phyloP scores from a whole-genome alignment of 192 early-diverging fungal species.

The Backusella tarrabulga region DNA sequence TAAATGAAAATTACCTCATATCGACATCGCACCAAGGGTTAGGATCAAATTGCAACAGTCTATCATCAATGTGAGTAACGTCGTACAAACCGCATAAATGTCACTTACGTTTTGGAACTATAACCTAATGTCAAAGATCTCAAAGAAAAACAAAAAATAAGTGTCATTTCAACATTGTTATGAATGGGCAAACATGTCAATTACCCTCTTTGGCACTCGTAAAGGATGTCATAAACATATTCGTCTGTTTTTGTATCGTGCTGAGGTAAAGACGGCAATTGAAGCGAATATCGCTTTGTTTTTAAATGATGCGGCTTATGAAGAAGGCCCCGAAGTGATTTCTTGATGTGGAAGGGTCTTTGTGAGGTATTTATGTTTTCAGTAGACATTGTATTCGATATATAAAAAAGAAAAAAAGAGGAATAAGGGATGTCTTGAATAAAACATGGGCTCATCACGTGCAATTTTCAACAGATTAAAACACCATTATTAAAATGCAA shows the following conservation, averaged over 20 bases:
- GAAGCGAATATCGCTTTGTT: background rate
- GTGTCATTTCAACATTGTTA: background rate
- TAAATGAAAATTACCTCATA: constrained; percentile 29
- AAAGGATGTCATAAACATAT: constrained; percentile 39
- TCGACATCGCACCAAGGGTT: constrained; percentile 49
- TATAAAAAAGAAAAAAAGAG: constrained; percentile 1
- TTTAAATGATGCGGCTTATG: background rate
- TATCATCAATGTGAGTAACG: background rate
- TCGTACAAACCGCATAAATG: background rate
- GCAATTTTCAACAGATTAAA: background rate
- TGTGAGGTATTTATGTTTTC: background rate
- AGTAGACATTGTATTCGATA: background rate
- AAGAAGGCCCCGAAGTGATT: constrained; percentile 16
- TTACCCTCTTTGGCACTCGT: constrained; percentile 47
- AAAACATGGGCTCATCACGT: background rate
- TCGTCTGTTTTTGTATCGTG: constrained; percentile 25
- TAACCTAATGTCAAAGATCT: constrained; percentile 43
- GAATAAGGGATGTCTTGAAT: background rate
- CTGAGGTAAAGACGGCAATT: constrained; percentile 20
- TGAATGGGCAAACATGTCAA: background rate
- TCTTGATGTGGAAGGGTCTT: constrained; percentile 5
- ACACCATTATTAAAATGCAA: background rate
- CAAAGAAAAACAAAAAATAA: constrained; percentile 6
- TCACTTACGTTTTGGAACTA: constrained; percentile 47
- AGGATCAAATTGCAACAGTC: constrained; percentile 51